Percentiles rank a stretch among this genome's conserved stretches.
Conservation (phyloP, 2,329 filamentous ascomycete genomes). For the Sporothrix sp. region DNA sequence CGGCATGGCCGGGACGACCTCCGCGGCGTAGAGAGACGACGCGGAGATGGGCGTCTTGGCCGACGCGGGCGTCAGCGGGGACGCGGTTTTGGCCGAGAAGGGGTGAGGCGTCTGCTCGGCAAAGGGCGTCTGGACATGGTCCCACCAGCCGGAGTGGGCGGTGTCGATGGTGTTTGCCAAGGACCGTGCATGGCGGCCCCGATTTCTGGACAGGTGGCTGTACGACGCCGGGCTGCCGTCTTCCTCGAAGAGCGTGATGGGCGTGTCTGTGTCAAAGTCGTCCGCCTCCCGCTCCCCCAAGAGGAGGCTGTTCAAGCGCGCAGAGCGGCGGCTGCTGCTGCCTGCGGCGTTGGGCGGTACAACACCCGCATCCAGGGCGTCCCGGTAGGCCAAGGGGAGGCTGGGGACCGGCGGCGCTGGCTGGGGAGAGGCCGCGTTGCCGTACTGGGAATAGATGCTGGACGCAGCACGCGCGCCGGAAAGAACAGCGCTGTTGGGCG, state of each 20-base stretch:
- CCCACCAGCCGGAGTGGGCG: conserved; percentile 65
- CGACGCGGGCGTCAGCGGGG: conserved; percentile 12
- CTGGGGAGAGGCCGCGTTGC: conserved; percentile 24
- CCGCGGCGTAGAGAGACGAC: neutral
- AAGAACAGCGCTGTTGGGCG: conserved; percentile 24
- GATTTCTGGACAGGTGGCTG: conserved; percentile 30
- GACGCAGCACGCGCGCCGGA: conserved; percentile 35
- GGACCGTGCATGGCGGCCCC: conserved; percentile 25
- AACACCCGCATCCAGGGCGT: neutral
- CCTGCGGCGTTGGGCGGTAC: neutral
- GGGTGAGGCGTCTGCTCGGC: conserved; percentile 35
- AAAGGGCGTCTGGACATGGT: conserved; percentile 64
- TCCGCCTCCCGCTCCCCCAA: conserved; percentile 38
- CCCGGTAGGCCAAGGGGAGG: conserved; percentile 36
- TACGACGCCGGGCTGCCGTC: conserved; percentile 40
- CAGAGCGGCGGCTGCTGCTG: neutral
- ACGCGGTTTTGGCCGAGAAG: conserved; percentile 28
- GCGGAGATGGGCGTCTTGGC: conserved; percentile 5
- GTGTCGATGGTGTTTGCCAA: conserved; percentile 38
- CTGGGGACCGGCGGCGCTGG: conserved; percentile 48
- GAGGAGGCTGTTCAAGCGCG: neutral
- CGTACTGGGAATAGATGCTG: conserved; percentile 52
- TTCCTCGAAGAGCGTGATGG: conserved; percentile 61
- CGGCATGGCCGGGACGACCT: conserved; percentile 1
- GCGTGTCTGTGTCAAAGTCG: conserved; percentile 41